phyloP scores from a whole-genome alignment of 768 basidiomycete genomes.

The Suillus tomentosus region DNA sequence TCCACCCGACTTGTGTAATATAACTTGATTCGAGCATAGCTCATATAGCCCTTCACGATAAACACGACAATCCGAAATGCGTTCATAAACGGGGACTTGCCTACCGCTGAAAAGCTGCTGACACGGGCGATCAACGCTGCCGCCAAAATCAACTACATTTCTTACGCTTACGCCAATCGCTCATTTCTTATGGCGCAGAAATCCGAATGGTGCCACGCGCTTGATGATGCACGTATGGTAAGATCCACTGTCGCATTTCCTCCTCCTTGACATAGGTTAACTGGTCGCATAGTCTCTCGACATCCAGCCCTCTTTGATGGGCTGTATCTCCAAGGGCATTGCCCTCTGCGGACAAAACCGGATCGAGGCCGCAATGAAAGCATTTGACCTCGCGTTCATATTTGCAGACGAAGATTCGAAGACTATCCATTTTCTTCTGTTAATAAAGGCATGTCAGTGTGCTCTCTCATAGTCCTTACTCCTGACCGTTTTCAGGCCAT shows the following conservation, averaged over 20 bases:
- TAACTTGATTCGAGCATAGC: neutral
- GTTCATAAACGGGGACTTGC: neutral
- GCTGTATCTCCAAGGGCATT: slow-evolving; percentile 1
- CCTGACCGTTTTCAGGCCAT: neutral
- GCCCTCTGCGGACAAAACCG: slow-evolving; percentile 2
- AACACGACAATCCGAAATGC: neutral
- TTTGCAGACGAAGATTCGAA: neutral
- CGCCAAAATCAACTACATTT: neutral
- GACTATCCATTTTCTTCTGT: neutral
- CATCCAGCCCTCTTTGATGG: slow-evolving; percentile 1
- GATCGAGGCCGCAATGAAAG: neutral
- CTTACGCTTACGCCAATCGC: neutral
- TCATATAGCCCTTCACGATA: neutral
- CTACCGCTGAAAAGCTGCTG: neutral
- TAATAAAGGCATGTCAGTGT: neutral
- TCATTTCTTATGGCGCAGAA: slow-evolving; percentile 3
- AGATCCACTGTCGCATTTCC: neutral
- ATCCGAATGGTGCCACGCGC: neutral
- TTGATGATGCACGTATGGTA: neutral
- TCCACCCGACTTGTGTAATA: neutral
- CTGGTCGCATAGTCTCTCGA: neutral
- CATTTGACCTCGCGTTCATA: slow-evolving; percentile 6
- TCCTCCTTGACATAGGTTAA: neutral
- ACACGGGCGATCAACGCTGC: neutral
- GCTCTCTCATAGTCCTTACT: neutral